Evolutionary conservation across 805 yeast genomes (phyloP).

Genomic region (Isabelozyma heimii): DNA sequence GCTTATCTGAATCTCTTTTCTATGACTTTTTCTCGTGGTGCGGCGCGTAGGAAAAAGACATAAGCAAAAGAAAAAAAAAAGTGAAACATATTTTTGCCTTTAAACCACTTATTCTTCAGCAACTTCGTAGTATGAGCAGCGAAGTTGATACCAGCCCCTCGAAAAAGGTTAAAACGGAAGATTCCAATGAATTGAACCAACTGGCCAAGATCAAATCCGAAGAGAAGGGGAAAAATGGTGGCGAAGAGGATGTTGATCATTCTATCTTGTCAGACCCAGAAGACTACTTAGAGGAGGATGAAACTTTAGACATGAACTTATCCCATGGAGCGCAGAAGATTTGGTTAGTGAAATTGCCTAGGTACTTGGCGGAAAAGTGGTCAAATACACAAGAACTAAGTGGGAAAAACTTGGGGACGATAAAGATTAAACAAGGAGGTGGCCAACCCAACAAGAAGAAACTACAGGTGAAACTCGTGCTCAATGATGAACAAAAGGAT

Average conservation of each 20-base stretch:
- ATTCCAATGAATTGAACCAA: not conserved
- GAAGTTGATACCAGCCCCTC: not conserved
- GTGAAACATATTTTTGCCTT: too few relatives aligned
- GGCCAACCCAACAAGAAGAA: slow-evolving; percentile 17
- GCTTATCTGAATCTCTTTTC: not conserved
- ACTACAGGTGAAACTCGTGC: slow-evolving; percentile 53
- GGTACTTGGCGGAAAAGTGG: slow-evolving; percentile 83
- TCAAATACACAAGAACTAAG: slow-evolving; percentile 53
- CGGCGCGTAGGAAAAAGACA: too few relatives aligned
- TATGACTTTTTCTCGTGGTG: too few relatives aligned
- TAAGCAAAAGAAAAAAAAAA: too few relatives aligned
- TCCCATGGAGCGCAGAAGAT: slow-evolving; percentile 63
- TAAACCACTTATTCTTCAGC: not conserved
- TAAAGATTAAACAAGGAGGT: slow-evolving; percentile 58
- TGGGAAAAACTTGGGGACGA: slow-evolving; percentile 79
- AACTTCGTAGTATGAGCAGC: not conserved
- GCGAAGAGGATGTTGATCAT: slow-evolving; percentile 20
- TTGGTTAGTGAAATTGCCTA: slow-evolving; percentile 91
- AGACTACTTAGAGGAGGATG: slow-evolving; percentile 52
- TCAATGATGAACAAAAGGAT: slow-evolving; percentile 45
- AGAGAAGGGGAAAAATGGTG: slow-evolving; percentile 12
- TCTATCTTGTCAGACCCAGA: slow-evolving; percentile 42
- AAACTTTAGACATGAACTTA: slow-evolving; percentile 76
- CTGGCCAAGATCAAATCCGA: slow-evolving; percentile 3
- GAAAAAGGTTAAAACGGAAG: not conserved